A percentile compares a stretch with the other conserved stretches of the same genome.
Evolutionary conservation across 2,329 filamentous ascomycete genomes (phyloP).

Genomic region (Penicillium thymicola): DNA sequence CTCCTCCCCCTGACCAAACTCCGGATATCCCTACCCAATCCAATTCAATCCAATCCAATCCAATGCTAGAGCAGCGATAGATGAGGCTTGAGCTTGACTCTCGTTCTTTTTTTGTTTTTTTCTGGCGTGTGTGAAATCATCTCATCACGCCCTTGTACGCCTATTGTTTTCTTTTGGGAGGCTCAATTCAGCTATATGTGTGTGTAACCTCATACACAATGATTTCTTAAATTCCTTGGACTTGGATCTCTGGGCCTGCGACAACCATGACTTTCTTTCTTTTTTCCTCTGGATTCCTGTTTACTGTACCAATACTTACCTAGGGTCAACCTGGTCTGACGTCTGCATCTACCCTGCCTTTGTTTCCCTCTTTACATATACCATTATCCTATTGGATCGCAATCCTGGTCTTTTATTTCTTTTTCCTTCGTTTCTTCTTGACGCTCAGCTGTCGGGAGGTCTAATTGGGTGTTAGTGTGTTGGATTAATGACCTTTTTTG

Average conservation of each 20-base stretch:
- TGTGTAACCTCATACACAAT: neutral
- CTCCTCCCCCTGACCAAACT: neutral
- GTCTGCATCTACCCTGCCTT: conserved; percentile 2
- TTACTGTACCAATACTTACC: conserved; percentile 4
- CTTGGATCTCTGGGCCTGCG: neutral
- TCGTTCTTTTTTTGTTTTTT: neutral
- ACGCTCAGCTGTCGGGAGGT: neutral
- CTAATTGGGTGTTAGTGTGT: neutral
- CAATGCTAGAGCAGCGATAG: conserved; percentile 5
- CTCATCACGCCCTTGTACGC: neutral
- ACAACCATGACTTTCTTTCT: neutral
- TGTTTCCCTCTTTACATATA: conserved; percentile 4
- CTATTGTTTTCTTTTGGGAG: conserved; percentile 3
- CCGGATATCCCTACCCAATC: neutral
- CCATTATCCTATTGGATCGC: conserved; percentile 4
- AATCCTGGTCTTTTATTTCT: neutral
- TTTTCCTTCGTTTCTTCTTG: neutral
- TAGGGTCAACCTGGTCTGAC: neutral
- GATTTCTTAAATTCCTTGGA: neutral
- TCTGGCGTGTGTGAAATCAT: neutral
- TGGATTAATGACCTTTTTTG: neutral
- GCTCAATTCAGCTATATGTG: neutral
- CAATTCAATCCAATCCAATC: neutral
- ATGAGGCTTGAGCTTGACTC: neutral
- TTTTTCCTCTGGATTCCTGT: neutral